Percentiles rank a stretch among this genome's conserved stretches.
Evolutionary conservation across 1,139 yeast species (phyloP).

Genomic region (Spathaspora sp.): DNA sequence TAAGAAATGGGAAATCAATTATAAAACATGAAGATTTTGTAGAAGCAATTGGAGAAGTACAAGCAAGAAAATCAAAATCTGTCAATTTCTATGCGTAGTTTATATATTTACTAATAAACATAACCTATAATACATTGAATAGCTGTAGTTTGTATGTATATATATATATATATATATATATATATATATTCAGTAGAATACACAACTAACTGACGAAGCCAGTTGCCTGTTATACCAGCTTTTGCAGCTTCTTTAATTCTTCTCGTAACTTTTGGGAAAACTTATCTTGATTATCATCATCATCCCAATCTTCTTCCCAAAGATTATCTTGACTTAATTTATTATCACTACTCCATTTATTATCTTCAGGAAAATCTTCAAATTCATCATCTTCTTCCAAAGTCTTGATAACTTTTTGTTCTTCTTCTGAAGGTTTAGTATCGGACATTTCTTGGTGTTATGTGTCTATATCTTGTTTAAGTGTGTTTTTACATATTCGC

Average conservation of each 20-base stretch:
- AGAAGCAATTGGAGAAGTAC: constrained; percentile 97
- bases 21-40: constrained; percentile 98
- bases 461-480: not conserved
- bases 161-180: no score
- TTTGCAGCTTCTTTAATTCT: constrained; percentile 28
- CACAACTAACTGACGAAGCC: constrained; percentile 1
- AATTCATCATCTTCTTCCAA: constrained; percentile 93
- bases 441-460: not conserved
- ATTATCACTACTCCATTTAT: constrained; percentile 48
- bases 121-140: no score
- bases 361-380: constrained; percentile 89
- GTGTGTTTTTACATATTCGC: not conserved
- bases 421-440: constrained; percentile 19
- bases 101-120: not conserved
- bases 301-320: constrained; percentile 98
- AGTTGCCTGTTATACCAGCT: constrained; percentile 9
- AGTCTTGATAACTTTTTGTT: constrained; percentile 50
- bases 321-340: constrained; percentile 47
- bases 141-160: no score
- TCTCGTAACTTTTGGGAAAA: constrained; percentile 68
- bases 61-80: constrained; percentile 92
- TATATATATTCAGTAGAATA: not conserved
- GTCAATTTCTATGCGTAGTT: constrained; percentile 85
- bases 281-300: constrained; percentile 84
- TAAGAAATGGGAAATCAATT: constrained; percentile 88